phyloP scores from a whole-genome alignment of 768 basidiomycete genomes.

The Sarcomyxa edulis region DNA sequence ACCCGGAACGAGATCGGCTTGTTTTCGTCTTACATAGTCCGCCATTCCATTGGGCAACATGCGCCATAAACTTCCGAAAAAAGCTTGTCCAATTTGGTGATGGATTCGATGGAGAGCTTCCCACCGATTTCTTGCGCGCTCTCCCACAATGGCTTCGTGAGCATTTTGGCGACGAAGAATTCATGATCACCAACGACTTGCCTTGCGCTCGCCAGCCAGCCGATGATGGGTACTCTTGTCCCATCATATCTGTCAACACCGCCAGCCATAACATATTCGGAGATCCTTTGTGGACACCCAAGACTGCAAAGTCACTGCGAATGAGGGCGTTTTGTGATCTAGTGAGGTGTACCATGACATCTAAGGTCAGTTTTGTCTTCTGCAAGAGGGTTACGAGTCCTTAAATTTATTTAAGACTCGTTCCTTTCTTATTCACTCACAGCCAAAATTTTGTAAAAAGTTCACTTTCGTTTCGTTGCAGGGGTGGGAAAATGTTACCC shows the following conservation, averaged over 20 bases:
- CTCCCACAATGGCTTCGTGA: constrained; percentile 3
- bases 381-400: no score
- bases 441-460: no score
- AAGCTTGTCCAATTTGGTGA: constrained; percentile 8
- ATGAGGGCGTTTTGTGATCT: constrained; percentile 8
- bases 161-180: not conserved
- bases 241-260: constrained; percentile 11
- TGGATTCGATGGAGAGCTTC: not conserved
- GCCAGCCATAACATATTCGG: constrained; percentile 6
- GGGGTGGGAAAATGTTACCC: no score
- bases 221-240: constrained; percentile 11
- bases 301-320: not conserved
- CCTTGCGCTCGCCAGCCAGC: constrained; percentile 5
- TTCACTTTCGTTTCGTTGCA: no score
- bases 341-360: no score
- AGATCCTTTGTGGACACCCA: constrained; percentile 9
- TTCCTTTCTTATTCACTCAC: no score
- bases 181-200: constrained; percentile 5
- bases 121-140: constrained; percentile 1
- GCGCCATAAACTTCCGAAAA: not conserved
- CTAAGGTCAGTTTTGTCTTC: no score
- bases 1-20: not conserved
- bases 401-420: no score
- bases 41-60: constrained; percentile 8
- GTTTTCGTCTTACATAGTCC: not conserved